Evolutionary conservation across 345 rosid genomes (phyloP).

Genomic region (Tarenaya hassleriana): DNA sequence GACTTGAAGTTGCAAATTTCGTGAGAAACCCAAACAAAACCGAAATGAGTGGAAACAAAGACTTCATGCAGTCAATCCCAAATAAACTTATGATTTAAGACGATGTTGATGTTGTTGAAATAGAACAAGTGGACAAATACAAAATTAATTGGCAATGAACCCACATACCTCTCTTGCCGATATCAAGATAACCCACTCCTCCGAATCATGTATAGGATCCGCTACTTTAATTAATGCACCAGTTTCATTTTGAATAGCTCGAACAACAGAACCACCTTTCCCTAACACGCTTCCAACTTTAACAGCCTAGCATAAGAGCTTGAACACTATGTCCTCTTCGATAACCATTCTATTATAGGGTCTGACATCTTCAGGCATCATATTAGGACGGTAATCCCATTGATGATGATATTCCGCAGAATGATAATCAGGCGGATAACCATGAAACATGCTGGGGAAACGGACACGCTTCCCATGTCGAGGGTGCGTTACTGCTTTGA

Average conservation of each 20-base stretch:
- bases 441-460: conserved; percentile 47
- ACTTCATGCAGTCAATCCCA: too few species aligned
- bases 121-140: too few species aligned
- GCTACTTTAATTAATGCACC: conserved; percentile 67
- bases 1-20: too few species aligned
- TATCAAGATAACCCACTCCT: conserved; percentile 61
- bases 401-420: conserved; percentile 40
- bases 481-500: conserved; percentile 41
- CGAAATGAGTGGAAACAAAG: too few species aligned
- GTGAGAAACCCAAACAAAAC: too few species aligned
- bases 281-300: conserved; percentile 80
- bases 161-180: conserved; percentile 68
- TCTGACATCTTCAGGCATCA: conserved; percentile 44
- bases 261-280: conserved; percentile 63
- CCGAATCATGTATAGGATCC: conserved; percentile 49
- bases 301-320: conserved; percentile 59
- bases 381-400: conserved; percentile 48
- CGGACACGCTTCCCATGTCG: conserved; percentile 35
- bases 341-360: conserved; percentile 40
- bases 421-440: conserved; percentile 40
- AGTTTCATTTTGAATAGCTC: conserved; percentile 58
- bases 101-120: too few species aligned
- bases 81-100: too few species aligned
- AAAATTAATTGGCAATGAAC: background rate
- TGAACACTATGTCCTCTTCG: conserved; percentile 59